These are phyloP conservation scores for Meira nashicola DNA, from an alignment of 1,284 basidiomycete genomes.

Conservation along the genomic window DNA sequence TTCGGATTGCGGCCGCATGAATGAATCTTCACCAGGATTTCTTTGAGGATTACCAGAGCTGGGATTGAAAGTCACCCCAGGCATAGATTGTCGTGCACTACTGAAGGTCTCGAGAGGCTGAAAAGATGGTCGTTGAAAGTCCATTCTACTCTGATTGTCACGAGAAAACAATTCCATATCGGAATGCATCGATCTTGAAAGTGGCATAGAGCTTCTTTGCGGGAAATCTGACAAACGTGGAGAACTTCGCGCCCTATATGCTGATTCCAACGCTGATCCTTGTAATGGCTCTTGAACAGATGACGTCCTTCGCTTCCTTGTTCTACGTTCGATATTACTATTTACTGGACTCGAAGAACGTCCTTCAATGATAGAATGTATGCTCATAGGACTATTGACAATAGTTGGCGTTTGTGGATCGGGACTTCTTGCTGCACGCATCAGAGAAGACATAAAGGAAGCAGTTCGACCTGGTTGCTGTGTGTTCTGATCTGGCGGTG, in stretches of 20 bases:
- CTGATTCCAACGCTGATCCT: neutral
- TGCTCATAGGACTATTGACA: neutral
- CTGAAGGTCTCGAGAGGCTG: neutral
- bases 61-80: too few relatives aligned
- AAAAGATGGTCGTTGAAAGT: neutral
- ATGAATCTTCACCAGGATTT: too few relatives aligned
- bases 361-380: neutral
- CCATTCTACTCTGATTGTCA: neutral
- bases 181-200: neutral
- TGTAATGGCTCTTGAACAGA: conserved; percentile 3
- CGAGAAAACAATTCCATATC: neutral
- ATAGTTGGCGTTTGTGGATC: neutral
- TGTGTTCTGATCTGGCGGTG: too few relatives aligned
- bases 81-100: neutral
- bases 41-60: too few relatives aligned
- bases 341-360: neutral
- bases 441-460: neutral
- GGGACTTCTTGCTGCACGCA: conserved; percentile 2
- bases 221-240: too few relatives aligned
- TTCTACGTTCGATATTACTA: neutral
- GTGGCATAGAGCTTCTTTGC: neutral
- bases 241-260: neutral
- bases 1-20: too few relatives aligned
- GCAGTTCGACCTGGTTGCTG: neutral
- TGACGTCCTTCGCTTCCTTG: conserved; percentile 4